phyloP scores from a whole-genome alignment of 805 yeast genomes.

The Schizosaccharomyces lindneri region DNA sequence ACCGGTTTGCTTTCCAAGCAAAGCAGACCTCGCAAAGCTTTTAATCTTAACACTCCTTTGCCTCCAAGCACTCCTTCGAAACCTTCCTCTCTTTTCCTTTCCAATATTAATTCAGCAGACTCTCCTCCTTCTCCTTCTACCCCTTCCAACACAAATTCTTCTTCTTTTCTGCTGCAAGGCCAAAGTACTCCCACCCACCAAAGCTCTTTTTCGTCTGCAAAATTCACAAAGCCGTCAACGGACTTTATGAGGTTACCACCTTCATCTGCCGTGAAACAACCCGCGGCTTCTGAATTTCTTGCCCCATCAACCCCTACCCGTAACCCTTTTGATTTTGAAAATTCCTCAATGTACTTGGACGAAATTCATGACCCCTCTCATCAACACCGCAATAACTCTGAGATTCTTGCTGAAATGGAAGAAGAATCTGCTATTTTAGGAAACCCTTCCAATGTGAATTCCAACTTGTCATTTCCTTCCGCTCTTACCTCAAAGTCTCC shows the following conservation, averaged over 20 bases:
- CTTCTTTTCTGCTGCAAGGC: background rate
- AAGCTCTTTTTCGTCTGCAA: background rate
- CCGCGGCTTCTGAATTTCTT: too few relatives aligned
- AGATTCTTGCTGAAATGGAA: background rate
- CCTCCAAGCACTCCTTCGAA: background rate
- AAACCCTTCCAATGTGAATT: background rate
- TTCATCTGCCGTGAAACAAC: background rate
- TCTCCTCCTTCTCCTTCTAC: background rate
- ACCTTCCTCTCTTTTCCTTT: background rate
- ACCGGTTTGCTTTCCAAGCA: conserved; percentile 45
- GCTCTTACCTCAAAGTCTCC: background rate
- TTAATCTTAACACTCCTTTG: background rate
- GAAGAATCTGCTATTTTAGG: background rate
- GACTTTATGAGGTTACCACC: background rate
- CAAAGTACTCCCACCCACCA: background rate
- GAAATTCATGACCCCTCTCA: background rate
- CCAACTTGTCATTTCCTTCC: background rate
- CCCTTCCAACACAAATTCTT: background rate
- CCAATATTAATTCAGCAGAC: background rate
- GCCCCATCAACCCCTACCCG: background rate
- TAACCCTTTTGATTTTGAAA: conserved; percentile 22
- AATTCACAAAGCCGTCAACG: background rate
- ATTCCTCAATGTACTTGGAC: background rate
- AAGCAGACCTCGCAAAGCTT: background rate
- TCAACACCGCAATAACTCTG: background rate